Base-by-base conservation (phyloP, 495 filamentous ascomycete species). In the Hypoxylon fragiforme region DNA sequence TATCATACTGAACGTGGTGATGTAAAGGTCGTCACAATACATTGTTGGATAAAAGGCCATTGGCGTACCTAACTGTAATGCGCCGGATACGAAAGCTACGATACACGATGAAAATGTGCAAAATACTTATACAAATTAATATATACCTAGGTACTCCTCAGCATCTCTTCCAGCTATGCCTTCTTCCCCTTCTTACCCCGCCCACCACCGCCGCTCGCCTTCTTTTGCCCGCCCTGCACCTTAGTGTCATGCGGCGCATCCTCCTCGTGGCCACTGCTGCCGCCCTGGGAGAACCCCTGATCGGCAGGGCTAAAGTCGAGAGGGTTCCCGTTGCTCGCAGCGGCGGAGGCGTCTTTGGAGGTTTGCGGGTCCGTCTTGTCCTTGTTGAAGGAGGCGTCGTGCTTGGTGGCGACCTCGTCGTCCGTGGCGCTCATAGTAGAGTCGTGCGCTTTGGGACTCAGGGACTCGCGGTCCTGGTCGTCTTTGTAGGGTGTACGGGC, bases 231-330 rank as follows among this genome's bases (percentile, higher is more conserved):
- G 26, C 49, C 62, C 18, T 57, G 45, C 11, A 52, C n/a, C 34
- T 22, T 39, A 16, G n/a, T n/a, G n/a, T n/a, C n/a, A n/a, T n/a
- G n/a, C n/a, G n/a, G n/a, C n/a, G n/a, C n/a, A n/a, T n/a, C n/a
- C n/a, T 54, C 43, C 50, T 65, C 55, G 22, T 31, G 16, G 12
- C 30, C 21, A 12, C 43, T 46, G 6, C 38, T 14, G 3, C 65
- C 57, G 13, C 44, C 65, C 38, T 54, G 32, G 2, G 65, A 47
- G 14, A 75, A 59, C 4, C 50, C 56, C 41, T 68, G 54, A 57
- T 76, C 66, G 0, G 71, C 75, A 0, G 70, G 73, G 36, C 69
- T 73, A 6, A 54, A 55, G 2, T 73, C 67, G 3, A 79, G 58
- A 3, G 70, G 65, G 56, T 68, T 75, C 7, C 65, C 64, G 26